phyloP scores from a whole-genome alignment of 2,329 filamentous ascomycete species.

The Alternaria rosae region DNA sequence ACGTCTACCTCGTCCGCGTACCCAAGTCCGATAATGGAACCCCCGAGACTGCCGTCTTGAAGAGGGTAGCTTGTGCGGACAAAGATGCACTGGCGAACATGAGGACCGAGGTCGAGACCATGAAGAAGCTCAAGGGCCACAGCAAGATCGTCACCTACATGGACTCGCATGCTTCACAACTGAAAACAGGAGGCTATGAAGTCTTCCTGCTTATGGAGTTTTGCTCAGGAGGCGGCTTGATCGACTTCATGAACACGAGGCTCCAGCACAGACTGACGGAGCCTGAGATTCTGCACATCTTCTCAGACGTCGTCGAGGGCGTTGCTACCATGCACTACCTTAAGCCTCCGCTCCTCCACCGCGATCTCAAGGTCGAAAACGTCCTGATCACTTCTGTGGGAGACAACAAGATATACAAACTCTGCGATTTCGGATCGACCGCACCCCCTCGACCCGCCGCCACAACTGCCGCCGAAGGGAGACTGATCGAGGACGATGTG shows the following conservation, averaged over 20 bases:
- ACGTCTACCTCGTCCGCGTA: conserved; percentile 95
- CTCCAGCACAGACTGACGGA: conserved; percentile 96
- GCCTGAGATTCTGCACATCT: conserved; percentile 96
- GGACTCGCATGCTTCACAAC: conserved; percentile 95
- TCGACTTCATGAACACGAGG: conserved; percentile 99
- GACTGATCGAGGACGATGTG: conserved; percentile 93
- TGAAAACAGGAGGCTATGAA: conserved; percentile 92
- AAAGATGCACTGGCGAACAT: conserved; percentile 94
- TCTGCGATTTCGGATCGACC: conserved; percentile 97
- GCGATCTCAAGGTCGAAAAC: conserved; percentile 97
- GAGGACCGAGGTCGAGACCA: conserved; percentile 98
- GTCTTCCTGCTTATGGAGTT: conserved; percentile 99
- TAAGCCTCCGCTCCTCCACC: conserved; percentile 88
- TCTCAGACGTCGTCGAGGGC: conserved; percentile 92
- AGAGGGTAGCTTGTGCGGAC: conserved; percentile 95
- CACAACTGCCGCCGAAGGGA: conserved; percentile 84
- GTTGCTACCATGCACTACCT: conserved; percentile 99
- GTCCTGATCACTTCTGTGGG: conserved; percentile 81
- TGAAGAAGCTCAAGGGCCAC: conserved; percentile 99
- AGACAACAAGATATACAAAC: conserved; percentile 81
- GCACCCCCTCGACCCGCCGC: conserved; percentile 85
- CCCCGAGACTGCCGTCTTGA: conserved; percentile 83
- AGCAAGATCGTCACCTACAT: conserved; percentile 96
- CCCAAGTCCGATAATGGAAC: conserved; percentile 75
- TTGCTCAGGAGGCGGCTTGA: conserved; percentile 91